A percentile compares a stretch with the other conserved stretches of the same genome.
phyloP scores from a whole-genome alignment of 306 rosid genomes.

The Arachis stenosperma region DNA sequence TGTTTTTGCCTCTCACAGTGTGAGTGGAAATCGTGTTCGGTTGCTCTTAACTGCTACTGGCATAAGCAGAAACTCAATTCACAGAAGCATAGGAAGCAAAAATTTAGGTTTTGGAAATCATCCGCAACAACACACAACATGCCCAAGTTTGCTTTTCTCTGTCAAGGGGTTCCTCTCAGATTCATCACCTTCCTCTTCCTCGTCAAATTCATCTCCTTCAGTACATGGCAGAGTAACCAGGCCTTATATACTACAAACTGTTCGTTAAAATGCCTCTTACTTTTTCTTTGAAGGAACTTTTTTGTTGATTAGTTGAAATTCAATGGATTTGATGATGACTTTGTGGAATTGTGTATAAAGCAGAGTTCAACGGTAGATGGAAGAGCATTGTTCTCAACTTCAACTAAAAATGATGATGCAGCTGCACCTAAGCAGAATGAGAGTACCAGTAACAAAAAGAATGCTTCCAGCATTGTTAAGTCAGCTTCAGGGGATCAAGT shows the following conservation, averaged over 20 bases:
- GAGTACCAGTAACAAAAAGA: slow-evolving; percentile 25
- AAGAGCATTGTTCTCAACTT: slow-evolving; percentile 48
- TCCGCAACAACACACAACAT: slow-evolving; percentile 20
- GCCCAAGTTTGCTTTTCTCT: slow-evolving; percentile 35
- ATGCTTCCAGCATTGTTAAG: slow-evolving; percentile 34
- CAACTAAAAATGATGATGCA: slow-evolving; percentile 49
- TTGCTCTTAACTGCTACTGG: slow-evolving; percentile 40
- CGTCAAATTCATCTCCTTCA: slow-evolving; percentile 10
- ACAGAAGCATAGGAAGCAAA: background rate
- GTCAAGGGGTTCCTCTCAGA: slow-evolving; percentile 52
- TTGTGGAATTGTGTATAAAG: slow-evolving; percentile 6
- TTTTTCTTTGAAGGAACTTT: background rate
- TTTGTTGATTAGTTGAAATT: slow-evolving; percentile 26
- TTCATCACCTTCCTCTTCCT: slow-evolving; percentile 41
- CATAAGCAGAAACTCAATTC: slow-evolving; percentile 29
- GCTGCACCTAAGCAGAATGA: slow-evolving; percentile 24
- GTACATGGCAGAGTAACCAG: slow-evolving; percentile 36
- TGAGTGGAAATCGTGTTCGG: slow-evolving; percentile 35
- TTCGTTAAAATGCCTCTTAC: slow-evolving; percentile 37
- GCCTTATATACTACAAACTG: slow-evolving; percentile 40
- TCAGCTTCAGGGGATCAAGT: slow-evolving; percentile 35
- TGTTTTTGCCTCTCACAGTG: slow-evolving; percentile 10
- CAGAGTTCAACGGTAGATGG: slow-evolving; percentile 50
- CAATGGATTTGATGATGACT: slow-evolving; percentile 33
- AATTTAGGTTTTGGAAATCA: slow-evolving; percentile 17